A percentile compares a stretch with the other conserved stretches of the same genome.
These are phyloP conservation scores for Kuraishia capsulata DNA, from an alignment of 805 yeast genomes.

Conservation along the genomic window DNA sequence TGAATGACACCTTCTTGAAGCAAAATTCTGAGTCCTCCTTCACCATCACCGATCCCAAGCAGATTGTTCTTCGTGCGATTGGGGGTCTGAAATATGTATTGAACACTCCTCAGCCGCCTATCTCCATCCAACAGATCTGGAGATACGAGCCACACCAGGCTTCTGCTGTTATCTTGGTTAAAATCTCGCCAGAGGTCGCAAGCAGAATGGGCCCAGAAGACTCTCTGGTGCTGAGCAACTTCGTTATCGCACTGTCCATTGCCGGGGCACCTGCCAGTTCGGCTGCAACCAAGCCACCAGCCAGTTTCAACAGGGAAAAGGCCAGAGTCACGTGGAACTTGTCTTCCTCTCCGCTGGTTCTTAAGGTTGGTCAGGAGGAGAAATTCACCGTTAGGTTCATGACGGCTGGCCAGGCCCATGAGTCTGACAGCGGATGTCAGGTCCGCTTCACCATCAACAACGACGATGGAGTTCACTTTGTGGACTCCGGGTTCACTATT, in stretches of 20 bases:
- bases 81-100: slow-evolving; percentile 76
- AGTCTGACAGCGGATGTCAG: slow-evolving; percentile 66
- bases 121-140: slow-evolving; percentile 78
- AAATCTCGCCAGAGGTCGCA: slow-evolving; percentile 39
- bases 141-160: slow-evolving; percentile 80
- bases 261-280: slow-evolving; percentile 53
- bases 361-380: slow-evolving; percentile 36
- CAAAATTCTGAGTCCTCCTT: slow-evolving; percentile 29
- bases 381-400: slow-evolving; percentile 79
- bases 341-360: slow-evolving; percentile 24
- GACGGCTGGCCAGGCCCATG: slow-evolving; percentile 65
- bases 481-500: slow-evolving; percentile 9
- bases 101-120: slow-evolving; percentile 48
- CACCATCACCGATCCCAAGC: slow-evolving; percentile 33
- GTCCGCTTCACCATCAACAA: slow-evolving; percentile 46
- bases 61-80: slow-evolving; percentile 53
- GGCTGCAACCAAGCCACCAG: slow-evolving; percentile 88
- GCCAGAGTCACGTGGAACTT: slow-evolving; percentile 84
- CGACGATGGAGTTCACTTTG: slow-evolving; percentile 33
- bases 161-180: slow-evolving; percentile 68
- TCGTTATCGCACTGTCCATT: slow-evolving; percentile 53
- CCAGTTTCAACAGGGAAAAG: slow-evolving; percentile 80
- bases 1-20: slow-evolving; percentile 47
- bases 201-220: slow-evolving; percentile 22
- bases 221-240: slow-evolving; percentile 41